phyloP scores from a whole-genome alignment of 148 eudicot genomes.

The Rhododendron simsii region DNA sequence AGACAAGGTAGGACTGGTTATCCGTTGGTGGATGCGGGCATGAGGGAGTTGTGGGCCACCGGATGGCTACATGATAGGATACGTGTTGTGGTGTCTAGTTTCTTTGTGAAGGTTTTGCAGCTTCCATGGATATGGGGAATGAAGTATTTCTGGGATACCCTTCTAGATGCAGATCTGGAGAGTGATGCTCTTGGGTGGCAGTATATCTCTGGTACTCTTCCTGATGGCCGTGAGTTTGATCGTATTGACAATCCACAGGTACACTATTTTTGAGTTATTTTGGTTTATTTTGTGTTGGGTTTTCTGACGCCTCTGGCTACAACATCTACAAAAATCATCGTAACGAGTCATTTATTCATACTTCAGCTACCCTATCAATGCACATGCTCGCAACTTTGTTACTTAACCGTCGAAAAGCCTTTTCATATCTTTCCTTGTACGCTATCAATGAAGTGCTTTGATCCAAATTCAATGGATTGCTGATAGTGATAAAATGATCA shows the following conservation, averaged over 20 bases:
- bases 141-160: conserved; percentile 99
- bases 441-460: neutral
- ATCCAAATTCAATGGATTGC: neutral
- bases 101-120: conserved; percentile 97
- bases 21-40: conserved; percentile 98
- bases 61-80: conserved; percentile 98
- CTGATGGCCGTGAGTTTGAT: conserved; percentile 91
- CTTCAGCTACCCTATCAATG: neutral
- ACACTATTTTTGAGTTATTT: neutral
- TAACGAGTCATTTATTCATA: neutral
- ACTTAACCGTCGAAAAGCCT: neutral
- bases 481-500: neutral
- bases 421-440: neutral
- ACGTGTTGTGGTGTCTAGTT: conserved; percentile 94
- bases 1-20: conserved; percentile 99
- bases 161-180: conserved; percentile 98
- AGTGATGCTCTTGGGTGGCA: conserved; percentile 99
- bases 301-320: neutral
- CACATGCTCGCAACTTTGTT: neutral
- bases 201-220: conserved; percentile 88
- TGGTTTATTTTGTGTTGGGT: neutral
- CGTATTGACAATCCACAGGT: conserved; percentile 99
- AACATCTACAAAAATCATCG: neutral
- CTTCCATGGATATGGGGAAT: conserved; percentile 99
- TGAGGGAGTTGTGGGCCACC: conserved; percentile 99